phyloP scores from a whole-genome alignment of 192 early-diverging fungal species.

The Backusella tuberculispora region DNA sequence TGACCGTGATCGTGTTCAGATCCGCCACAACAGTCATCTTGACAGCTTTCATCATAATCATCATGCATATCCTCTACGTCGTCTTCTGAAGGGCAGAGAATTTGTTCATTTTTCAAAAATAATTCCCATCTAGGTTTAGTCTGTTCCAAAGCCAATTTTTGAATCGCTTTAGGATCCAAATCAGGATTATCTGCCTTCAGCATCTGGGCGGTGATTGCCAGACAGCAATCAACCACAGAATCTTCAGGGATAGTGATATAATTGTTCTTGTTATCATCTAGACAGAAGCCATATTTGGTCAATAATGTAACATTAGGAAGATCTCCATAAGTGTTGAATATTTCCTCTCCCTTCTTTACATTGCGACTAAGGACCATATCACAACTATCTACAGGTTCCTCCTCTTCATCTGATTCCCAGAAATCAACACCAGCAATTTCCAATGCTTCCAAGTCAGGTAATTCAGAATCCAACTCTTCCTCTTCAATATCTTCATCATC shows the following conservation, averaged over 20 bases:
- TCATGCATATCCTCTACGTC: conserved; percentile 44
- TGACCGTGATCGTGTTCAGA: conserved; percentile 50
- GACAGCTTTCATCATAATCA: conserved; percentile 39
- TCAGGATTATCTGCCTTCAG: conserved; percentile 39
- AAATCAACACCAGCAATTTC: conserved; percentile 39
- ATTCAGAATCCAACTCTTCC: conserved; percentile 36
- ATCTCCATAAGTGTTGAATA: conserved; percentile 89
- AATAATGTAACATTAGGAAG: conserved; percentile 67
- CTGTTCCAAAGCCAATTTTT: conserved; percentile 41
- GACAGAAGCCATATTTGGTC: conserved; percentile 70
- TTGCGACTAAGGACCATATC: conserved; percentile 59
- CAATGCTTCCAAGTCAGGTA: conserved; percentile 37
- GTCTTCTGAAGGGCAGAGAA: conserved; percentile 51
- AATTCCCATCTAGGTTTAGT: conserved; percentile 47
- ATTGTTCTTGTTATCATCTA: conserved; percentile 62
- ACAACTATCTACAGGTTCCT: conserved; percentile 53
- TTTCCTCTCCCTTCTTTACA: conserved; percentile 66
- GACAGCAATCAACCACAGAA: conserved; percentile 34
- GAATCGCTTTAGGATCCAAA: conserved; percentile 30
- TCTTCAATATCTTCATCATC: conserved; percentile 46
- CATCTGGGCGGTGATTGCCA: conserved; percentile 37
- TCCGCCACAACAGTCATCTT: conserved; percentile 53
- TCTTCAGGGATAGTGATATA: conserved; percentile 49
- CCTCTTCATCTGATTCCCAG: conserved; percentile 39
- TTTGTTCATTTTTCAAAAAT: conserved; percentile 49